Percentiles rank a stretch among this genome's conserved stretches.
phyloP scores from a whole-genome alignment of 1,284 basidiomycete species.

The Pseudozyma hubeiensis region DNA sequence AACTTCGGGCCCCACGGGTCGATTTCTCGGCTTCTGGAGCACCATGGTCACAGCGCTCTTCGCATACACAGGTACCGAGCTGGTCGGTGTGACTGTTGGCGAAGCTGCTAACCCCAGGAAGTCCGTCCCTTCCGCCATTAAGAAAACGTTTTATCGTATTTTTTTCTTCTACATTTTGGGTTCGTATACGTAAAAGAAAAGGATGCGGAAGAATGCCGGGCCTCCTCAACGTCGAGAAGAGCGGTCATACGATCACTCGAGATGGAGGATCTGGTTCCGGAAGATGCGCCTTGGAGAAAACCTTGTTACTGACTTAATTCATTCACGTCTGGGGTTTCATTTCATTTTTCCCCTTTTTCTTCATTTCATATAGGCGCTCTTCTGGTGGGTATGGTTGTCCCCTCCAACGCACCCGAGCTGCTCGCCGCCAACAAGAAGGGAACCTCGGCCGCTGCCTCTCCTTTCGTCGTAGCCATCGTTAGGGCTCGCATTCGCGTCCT shows the following conservation, averaged over 20 bases:
- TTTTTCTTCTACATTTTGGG: slow-evolving; percentile 81
- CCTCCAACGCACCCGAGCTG: slow-evolving; percentile 45
- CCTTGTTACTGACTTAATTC: no score
- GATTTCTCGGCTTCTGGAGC: slow-evolving; percentile 58
- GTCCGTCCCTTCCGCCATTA: slow-evolving; percentile 74
- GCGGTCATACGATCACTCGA: no score
- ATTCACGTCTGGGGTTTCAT: no score
- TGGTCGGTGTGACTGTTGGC: slow-evolving; percentile 71
- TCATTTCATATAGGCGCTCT: slow-evolving; percentile 70
- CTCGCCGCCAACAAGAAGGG: slow-evolving; percentile 34
- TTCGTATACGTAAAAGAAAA: no score
- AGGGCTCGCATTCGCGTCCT: slow-evolving; percentile 78
- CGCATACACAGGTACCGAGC: slow-evolving; percentile 76
- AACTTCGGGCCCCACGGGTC: slow-evolving; percentile 57
- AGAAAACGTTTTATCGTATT: slow-evolving; percentile 74
- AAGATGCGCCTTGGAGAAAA: no score
- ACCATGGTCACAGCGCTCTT: slow-evolving; percentile 70
- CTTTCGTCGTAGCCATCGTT: slow-evolving; percentile 78
- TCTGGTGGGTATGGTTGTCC: slow-evolving; percentile 61
- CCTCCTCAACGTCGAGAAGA: no score
- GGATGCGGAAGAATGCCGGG: no score
- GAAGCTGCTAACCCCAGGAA: slow-evolving; percentile 74
- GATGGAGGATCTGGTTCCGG: no score
- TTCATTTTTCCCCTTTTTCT: no score
- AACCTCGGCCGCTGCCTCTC: slow-evolving; percentile 74